phyloP scores from a whole-genome alignment of 805 yeast species.

The Candida michaelii region DNA sequence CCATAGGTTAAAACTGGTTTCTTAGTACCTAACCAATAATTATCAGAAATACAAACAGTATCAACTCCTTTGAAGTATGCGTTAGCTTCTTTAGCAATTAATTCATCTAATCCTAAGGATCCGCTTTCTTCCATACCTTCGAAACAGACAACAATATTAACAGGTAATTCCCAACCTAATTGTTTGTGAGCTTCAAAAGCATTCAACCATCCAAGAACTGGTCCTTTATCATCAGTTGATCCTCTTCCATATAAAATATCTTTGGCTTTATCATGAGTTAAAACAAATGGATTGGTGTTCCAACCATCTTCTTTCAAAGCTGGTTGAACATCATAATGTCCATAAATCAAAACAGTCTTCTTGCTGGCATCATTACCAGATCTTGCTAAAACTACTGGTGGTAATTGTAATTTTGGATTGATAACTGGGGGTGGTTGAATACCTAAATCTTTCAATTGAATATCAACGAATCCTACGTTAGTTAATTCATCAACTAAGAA shows the following conservation, averaged over 20 bases:
- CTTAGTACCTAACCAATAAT: slow-evolving; percentile 97
- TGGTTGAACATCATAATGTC: slow-evolving; percentile 99
- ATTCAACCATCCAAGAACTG: slow-evolving; percentile 96
- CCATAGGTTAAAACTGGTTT: slow-evolving; percentile 98
- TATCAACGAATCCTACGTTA: slow-evolving; percentile 75
- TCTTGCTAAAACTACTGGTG: slow-evolving; percentile 92
- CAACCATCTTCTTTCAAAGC: slow-evolving; percentile 92
- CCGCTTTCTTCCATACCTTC: slow-evolving; percentile 99
- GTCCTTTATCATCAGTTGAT: slow-evolving; percentile 97
- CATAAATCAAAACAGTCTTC: slow-evolving; percentile 89
- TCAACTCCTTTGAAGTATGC: slow-evolving; percentile 84
- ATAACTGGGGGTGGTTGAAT: slow-evolving; percentile 89
- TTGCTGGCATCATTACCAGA: slow-evolving; percentile 79
- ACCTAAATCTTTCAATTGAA: slow-evolving; percentile 81
- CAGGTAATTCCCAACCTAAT: slow-evolving; percentile 86
- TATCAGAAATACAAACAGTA: slow-evolving; percentile 94
- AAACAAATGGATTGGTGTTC: slow-evolving; percentile 85
- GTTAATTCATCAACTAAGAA: slow-evolving; percentile 71
- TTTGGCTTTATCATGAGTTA: slow-evolving; percentile 58
- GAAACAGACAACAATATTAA: slow-evolving; percentile 86
- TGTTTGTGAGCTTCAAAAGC: slow-evolving; percentile 86
- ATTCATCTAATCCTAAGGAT: slow-evolving; percentile 82
- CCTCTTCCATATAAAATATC: slow-evolving; percentile 88
- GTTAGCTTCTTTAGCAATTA: slow-evolving; percentile 77
- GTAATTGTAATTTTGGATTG: slow-evolving; percentile 66